Percentiles rank a stretch among this genome's conserved stretches.
Conservation (phyloP, 2,329 filamentous ascomycete genomes). For the Pseudofabraea citricarpa region DNA sequence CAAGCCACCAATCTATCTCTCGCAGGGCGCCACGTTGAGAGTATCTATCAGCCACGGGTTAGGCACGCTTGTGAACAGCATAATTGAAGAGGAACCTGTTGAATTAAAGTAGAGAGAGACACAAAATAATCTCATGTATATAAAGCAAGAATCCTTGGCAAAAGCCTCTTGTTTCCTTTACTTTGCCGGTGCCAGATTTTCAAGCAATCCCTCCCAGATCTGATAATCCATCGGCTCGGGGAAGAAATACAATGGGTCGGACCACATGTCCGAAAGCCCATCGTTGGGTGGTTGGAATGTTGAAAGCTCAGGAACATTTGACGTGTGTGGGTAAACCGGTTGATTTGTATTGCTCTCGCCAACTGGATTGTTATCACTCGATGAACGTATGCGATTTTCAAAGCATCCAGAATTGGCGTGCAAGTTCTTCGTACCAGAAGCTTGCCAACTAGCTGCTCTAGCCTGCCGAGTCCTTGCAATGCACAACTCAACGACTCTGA, state of each 20-base stretch:
- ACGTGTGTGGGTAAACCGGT: too few relatives aligned
- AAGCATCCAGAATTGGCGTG: too few relatives aligned
- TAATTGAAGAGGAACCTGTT: slow-evolving; percentile 5
- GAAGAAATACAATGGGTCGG: slow-evolving; percentile 14
- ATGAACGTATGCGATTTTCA: too few relatives aligned
- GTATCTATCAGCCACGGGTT: slow-evolving; percentile 16
- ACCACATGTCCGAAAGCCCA: slow-evolving; percentile 15
- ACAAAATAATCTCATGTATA: background rate
- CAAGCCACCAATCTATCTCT: slow-evolving; percentile 31
- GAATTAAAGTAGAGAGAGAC: background rate
- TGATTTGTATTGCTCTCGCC: too few relatives aligned
- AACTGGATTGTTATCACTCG: too few relatives aligned
- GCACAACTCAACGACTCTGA: slow-evolving; percentile 37
- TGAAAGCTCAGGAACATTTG: too few relatives aligned
- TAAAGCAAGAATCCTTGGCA: background rate
- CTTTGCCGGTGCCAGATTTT: slow-evolving; percentile 8
- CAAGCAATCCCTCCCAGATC: slow-evolving; percentile 18
- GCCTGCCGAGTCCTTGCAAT: slow-evolving; percentile 19
- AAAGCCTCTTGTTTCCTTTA: too few relatives aligned
- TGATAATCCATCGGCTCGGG: slow-evolving; percentile 19
- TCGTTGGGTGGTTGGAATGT: too few relatives aligned
- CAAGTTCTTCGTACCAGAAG: too few relatives aligned
- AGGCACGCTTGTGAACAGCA: slow-evolving; percentile 18
- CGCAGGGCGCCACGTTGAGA: slow-evolving; percentile 20
- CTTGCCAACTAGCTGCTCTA: too few relatives aligned